phyloP scores from a whole-genome alignment of 139 green algal genomes.

The Chlamydomonas sp. region DNA sequence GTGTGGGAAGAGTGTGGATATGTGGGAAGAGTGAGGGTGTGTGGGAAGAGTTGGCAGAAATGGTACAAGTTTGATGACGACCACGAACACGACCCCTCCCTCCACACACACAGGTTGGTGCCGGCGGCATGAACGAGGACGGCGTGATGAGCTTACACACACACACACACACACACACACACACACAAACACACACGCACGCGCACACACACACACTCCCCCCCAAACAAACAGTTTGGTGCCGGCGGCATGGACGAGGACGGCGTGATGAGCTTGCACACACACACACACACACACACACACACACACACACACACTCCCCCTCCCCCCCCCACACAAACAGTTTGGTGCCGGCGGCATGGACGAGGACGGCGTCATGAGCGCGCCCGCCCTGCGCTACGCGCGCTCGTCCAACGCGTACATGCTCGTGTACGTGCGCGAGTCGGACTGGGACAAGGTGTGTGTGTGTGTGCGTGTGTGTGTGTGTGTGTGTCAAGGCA shows the following conservation, averaged over 20 bases:
- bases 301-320: too few relatives aligned
- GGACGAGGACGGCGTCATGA: not conserved
- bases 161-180: conserved; percentile 5
- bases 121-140: too few relatives aligned
- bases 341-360: not conserved
- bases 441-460: conserved; percentile 82
- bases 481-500: not conserved
- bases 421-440: conserved; percentile 96
- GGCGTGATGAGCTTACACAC: too few relatives aligned
- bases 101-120: not conserved
- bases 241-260: conserved; percentile 18
- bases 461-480: too few relatives aligned
- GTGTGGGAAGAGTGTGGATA: not conserved
- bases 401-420: conserved; percentile 89
- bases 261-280: not conserved
- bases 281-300: conserved; percentile 29
- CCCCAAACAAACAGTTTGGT: too few relatives aligned
- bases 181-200: not conserved
- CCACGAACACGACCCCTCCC: too few relatives aligned
- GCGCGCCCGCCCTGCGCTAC: conserved; percentile 21
- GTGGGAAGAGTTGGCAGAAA: conserved; percentile 36
- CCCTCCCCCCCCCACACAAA: not conserved
- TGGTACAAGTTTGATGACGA: conserved; percentile 98
- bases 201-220: too few relatives aligned
- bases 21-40: too few relatives aligned